Percentiles rank a stretch among this genome's conserved stretches.
These are phyloP conservation scores for Raddia guianensis DNA, from an alignment of 176 grass and related monocot genomes.

Conservation along the genomic window DNA sequence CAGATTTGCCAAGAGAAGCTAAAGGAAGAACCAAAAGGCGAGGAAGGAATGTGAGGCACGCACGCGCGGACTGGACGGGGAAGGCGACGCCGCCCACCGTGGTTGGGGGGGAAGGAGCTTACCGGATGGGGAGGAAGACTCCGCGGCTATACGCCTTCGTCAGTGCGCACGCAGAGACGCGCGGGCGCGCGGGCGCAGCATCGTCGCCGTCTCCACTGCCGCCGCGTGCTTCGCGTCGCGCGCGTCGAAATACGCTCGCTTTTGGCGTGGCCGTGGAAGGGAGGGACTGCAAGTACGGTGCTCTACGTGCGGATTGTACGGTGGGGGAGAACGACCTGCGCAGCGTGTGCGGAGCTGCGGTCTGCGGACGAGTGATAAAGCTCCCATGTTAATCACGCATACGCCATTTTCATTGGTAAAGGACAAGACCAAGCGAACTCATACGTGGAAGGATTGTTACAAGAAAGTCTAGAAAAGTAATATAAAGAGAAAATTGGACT, in stretches of 20 bases:
- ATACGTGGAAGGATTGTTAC: no score
- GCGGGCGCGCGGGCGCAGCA: not conserved
- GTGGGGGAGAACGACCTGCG: not conserved
- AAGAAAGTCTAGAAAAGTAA: no score
- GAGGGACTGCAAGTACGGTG: conserved; percentile 5
- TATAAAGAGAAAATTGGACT: no score
- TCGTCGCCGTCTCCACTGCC: not conserved
- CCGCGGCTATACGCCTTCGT: not conserved
- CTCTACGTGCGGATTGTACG: conserved; percentile 21
- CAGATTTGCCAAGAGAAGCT: not conserved
- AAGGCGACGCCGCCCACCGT: not conserved
- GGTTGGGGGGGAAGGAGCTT: not conserved
- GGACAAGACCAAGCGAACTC: no score
- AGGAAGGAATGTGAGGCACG: conserved; percentile 2
- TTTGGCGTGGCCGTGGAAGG: not conserved
- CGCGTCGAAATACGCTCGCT: not conserved
- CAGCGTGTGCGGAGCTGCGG: no score
- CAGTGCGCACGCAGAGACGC: not conserved
- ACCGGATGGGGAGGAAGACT: not conserved
- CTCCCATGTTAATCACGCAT: no score
- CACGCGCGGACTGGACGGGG: not conserved
- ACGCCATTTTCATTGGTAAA: no score
- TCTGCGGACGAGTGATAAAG: no score
- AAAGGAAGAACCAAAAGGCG: not conserved
- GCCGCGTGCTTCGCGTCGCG: not conserved